These are phyloP conservation scores for Talaromyces proteolyticus DNA, from an alignment of 495 filamentous ascomycete species.

Conservation along the genomic window DNA sequence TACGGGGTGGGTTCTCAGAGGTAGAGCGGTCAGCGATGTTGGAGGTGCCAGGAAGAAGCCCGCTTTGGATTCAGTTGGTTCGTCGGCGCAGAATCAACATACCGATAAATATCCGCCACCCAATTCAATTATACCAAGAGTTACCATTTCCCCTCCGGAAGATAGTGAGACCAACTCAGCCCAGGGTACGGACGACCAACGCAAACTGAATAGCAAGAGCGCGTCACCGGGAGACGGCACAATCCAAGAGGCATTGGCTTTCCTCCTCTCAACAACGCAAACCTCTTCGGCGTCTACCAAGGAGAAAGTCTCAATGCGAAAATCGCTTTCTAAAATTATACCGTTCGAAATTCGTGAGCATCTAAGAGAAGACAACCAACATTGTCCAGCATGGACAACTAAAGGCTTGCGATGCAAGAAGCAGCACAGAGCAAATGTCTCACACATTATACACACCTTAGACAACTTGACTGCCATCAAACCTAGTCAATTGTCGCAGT, in stretches of 20 bases:
- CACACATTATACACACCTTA: neutral
- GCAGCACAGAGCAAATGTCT: neutral
- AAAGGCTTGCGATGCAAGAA: conserved; percentile 6
- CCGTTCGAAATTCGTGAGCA: conserved; percentile 5
- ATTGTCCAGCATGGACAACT: conserved; percentile 7
- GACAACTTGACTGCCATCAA: neutral
- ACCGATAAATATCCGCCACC: neutral
- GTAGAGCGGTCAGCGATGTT: neutral
- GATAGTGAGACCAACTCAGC: neutral
- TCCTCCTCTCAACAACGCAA: conserved; percentile 1
- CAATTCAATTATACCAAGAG: neutral
- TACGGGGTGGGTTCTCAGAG: neutral
- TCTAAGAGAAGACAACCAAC: conserved; percentile 3
- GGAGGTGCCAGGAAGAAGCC: neutral
- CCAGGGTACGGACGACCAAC: neutral
- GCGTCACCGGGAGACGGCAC: neutral
- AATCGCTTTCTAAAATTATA: conserved; percentile 7
- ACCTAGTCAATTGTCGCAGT: neutral
- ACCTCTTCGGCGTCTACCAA: neutral
- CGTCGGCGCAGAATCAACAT: neutral
- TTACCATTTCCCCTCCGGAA: neutral
- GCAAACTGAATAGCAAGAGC: neutral
- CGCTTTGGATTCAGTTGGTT: neutral
- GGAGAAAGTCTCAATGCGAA: neutral
- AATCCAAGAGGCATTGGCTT: neutral